These are phyloP conservation scores for Penicillium sp. DNA, from an alignment of 2,329 filamentous ascomycete species.

Conservation along the genomic window DNA sequence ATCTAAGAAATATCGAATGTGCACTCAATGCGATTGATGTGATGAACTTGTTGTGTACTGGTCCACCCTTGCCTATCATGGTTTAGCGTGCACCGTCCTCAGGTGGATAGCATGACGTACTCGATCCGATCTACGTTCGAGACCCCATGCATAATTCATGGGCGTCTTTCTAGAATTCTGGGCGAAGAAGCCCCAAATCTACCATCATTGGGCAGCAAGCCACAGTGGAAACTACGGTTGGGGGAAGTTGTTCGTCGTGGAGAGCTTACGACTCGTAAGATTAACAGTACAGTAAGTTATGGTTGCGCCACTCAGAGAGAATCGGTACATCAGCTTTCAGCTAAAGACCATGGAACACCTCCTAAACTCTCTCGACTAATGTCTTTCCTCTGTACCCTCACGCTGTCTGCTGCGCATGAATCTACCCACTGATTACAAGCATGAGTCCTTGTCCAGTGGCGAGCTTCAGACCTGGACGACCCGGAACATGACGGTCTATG, in stretches of 20 bases:
- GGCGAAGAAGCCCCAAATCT: not conserved
- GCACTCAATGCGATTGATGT: not conserved
- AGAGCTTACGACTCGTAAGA: not conserved
- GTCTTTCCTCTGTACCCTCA: not conserved
- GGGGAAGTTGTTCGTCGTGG: not conserved
- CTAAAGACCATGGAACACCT: not conserved
- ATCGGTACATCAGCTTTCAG: not conserved
- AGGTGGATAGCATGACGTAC: not conserved
- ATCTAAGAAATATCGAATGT: not conserved
- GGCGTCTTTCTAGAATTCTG: not conserved
- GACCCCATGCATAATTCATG: not conserved
- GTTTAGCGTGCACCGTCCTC: not conserved
- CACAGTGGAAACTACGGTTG: not conserved
- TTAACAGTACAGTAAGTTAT: not conserved
- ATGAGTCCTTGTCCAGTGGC: conserved; percentile 8
- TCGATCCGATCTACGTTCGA: not conserved
- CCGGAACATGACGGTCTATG: conserved; percentile 17
- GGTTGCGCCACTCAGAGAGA: not conserved
- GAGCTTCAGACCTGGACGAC: conserved; percentile 1
- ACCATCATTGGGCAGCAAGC: not conserved
- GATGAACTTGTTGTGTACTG: not conserved
- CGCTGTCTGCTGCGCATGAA: not conserved
- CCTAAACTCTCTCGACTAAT: not conserved
- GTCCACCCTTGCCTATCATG: conserved; percentile 1
- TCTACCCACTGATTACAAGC: not conserved